Evolutionary conservation across 257 asterid species (phyloP), one percentile per base, ranked within the genome.

Genomic region (Gardenia jasminoides): DNA sequence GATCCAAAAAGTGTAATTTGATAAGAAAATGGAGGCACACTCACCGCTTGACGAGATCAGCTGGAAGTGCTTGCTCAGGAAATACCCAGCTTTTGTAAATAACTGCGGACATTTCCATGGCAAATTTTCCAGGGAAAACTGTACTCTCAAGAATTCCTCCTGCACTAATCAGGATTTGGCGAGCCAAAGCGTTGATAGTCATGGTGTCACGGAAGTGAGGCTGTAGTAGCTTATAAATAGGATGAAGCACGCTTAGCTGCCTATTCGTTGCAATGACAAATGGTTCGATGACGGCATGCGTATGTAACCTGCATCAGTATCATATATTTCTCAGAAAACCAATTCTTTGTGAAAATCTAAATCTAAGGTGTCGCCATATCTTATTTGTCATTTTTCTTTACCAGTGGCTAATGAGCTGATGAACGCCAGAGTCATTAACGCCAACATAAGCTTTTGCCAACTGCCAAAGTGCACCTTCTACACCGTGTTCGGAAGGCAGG

Each of bases 161-260:
- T 50, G 93, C 91, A 76, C 86, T 89, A 54, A 91, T 82, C 82
- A 91, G 85, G 30, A 86, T 76, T 68, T 93, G 93, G 17, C 98
- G 84, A 46, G 88, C 96, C 75, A 90, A 62, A 10, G 94, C 93
- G 65, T 93, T 91, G 79, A 91, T 82, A 73, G 87, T 85, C 98
- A 91, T 93, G 0, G 96, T 93, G 68, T 93, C 97, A 16, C 86
- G 83, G 80, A 90, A 93, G 74, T 93, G 98, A 84, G 98, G 96
- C 79, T 85, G 85, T 76, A 93, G 83, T 67, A 93, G 97, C 88
- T 92, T 90, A 83, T 91, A 82, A 79, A 93, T 89, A 1, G 97
- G 98, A 82, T 93, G 98, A 65, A 92, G 89, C n/a, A 87, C 79
- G 62, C 98, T 92, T 58, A 91, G 86, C 79, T 89, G 93, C 87